Conservation (phyloP, 352 stramenopile species). For the Phytophthora boehmeriae region DNA sequence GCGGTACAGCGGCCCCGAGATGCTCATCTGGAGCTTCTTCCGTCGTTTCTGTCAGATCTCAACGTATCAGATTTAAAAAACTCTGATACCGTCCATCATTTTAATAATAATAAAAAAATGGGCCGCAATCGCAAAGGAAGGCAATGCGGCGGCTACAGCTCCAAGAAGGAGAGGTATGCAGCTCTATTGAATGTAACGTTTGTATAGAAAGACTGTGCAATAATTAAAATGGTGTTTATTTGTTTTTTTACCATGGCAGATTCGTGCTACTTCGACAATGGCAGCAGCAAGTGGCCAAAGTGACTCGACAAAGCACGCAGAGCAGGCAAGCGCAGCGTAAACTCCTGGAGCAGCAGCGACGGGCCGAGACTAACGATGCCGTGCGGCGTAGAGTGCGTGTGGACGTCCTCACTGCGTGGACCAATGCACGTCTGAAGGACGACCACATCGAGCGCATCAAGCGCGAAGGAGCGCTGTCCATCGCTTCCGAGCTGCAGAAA, state of each 20-base stretch:
- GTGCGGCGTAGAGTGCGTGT: conserved; percentile 72
- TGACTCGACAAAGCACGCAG: conserved; percentile 46
- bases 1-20: conserved; percentile 75
- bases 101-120: conserved; percentile 34
- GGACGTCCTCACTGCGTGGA: conserved; percentile 71
- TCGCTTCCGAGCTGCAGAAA: conserved; percentile 66
- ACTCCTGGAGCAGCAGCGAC: conserved; percentile 43
- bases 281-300: conserved; percentile 66
- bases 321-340: conserved; percentile 55
- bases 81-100: too few relatives aligned
- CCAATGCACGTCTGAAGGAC: conserved; percentile 75
- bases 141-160: conserved; percentile 71
- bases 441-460: conserved; percentile 78
- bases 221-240: too few relatives aligned
- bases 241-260: conserved; percentile 36
- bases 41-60: neutral
- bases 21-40: conserved; percentile 44
- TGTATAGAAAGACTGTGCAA: too few relatives aligned
- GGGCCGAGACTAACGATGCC: conserved; percentile 40
- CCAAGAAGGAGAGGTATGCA: conserved; percentile 77
- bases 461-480: conserved; percentile 59
- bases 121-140: conserved; percentile 72
- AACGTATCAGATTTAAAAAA: too few relatives aligned
- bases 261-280: conserved; percentile 67
- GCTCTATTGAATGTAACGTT: too few relatives aligned